Evolutionary conservation across 225 moss, liverwort and hornwort species (phyloP), one percentile per base, ranked within the genome.

Genomic region (Lunularia cruciata): DNA sequence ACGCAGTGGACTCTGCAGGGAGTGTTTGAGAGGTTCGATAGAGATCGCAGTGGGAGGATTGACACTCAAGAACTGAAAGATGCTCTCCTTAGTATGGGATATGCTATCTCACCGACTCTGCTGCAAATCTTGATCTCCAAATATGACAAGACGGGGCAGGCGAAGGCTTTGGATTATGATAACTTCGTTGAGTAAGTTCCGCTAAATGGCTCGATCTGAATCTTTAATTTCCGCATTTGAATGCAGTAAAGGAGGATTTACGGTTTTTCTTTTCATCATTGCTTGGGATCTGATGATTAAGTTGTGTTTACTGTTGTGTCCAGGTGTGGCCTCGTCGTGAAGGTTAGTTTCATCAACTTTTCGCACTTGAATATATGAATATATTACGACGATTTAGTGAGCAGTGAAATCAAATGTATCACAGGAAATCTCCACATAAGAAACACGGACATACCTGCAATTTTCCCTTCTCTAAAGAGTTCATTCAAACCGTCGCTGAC

Each of bases 261-360:
- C 39, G 60, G 12, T 0, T 2, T 23, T 23, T 39, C 22, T 60
- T n/a, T 15, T 13, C 65, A 47, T 12, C 43, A 28, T 5, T 39
- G n/a, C 42, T 43, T 20, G 22, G 36, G 46, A 32, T 3, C 70
- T 79, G 55, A 74, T 60, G 5, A 8, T 33, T 39, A 10, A 6
- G 27, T 22, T 18, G 36, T 40, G 11, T 28, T 56, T 53, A 15
- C 56, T 64, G 49, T 34, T 51, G 19, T 32, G 61, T 45, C 31
- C 75, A 78, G 82, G 90, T 98, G 96, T 69, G 92, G 92, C n/a
- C 78, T 98, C 16, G 85, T 91, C 23, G 93, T 98, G 15, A 98
- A 98, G 79, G 96, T 83, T 40, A 43, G 63, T 49, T 18, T 30
- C 14, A 14, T 3, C n/a, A 0, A 26, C 13, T 28, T 26, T 11